Evolutionary conservation across 148 eudicot species (phyloP).

Genomic region (Talinum fruticosum): DNA sequence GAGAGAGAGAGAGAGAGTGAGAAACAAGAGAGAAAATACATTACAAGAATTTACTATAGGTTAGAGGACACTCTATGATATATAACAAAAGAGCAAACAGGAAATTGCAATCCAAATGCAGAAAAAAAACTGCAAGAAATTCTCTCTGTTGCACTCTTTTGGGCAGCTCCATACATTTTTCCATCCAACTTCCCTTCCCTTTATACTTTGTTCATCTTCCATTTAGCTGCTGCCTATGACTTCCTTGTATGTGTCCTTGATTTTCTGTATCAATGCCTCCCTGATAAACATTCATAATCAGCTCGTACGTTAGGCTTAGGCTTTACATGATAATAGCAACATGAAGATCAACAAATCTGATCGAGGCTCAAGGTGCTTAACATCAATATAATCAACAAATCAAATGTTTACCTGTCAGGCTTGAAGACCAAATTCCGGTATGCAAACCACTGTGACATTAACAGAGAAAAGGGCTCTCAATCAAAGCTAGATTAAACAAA

Average conservation of each 20-base stretch:
- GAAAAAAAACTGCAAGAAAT: conserved; percentile 15
- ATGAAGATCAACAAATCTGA: not conserved
- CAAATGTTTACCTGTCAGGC: conserved; percentile 60
- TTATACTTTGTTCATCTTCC: not conserved
- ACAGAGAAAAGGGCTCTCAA: not conserved
- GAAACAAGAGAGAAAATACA: conserved; percentile 11
- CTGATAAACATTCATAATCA: conserved; percentile 33
- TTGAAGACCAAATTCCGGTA: conserved; percentile 68
- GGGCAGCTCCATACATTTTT: conserved; percentile 29
- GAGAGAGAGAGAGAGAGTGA: not conserved
- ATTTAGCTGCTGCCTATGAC: conserved; percentile 64
- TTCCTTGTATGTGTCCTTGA: conserved; percentile 59
- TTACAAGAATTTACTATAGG: conserved; percentile 26
- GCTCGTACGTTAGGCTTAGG: not conserved
- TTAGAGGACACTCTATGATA: conserved; percentile 20
- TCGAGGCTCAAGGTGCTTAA: not conserved
- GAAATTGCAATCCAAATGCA: conserved; percentile 11
- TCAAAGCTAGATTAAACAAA: not conserved
- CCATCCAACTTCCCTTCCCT: conserved; percentile 3
- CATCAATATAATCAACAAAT: too few relatives aligned
- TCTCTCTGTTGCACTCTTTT: conserved; percentile 24
- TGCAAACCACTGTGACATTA: conserved; percentile 75
- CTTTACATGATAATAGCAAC: not conserved
- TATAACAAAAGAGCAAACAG: conserved; percentile 19
- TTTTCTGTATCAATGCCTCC: conserved; percentile 66